These are phyloP conservation scores for Datura wrightii DNA, from an alignment of 257 asterid genomes.

Conservation along the genomic window DNA sequence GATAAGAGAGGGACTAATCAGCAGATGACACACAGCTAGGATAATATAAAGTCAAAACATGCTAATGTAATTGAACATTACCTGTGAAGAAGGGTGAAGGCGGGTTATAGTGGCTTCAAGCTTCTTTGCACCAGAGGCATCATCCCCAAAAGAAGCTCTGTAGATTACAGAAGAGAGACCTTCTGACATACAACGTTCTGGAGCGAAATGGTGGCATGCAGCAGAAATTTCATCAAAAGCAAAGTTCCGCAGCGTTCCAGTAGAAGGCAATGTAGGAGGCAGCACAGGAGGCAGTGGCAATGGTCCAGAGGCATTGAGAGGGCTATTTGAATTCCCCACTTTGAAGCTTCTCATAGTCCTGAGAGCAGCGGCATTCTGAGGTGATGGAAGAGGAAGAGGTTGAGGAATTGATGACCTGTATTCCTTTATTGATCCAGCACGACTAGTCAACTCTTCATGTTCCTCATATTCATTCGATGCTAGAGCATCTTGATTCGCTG, in stretches of 20 bases:
- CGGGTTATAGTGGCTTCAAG: conserved; percentile 84
- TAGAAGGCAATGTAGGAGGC: conserved; percentile 53
- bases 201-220: conserved; percentile 92
- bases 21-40: neutral
- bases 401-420: conserved; percentile 70
- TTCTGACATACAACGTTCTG: conserved; percentile 86
- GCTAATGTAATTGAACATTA: conserved; percentile 35
- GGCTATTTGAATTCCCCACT: conserved; percentile 61
- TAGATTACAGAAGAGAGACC: conserved; percentile 85
- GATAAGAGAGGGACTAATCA: neutral
- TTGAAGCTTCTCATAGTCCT: conserved; percentile 73
- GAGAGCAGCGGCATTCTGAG: conserved; percentile 54
- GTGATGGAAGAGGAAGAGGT: conserved; percentile 94
- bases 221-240: conserved; percentile 78
- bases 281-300: conserved; percentile 79
- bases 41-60: conserved; percentile 4
- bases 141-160: conserved; percentile 82
- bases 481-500: conserved; percentile 64
- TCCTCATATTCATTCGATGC: conserved; percentile 63
- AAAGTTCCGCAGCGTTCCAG: conserved; percentile 62
- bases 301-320: conserved; percentile 82
- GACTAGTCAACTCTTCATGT: conserved; percentile 66
- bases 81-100: conserved; percentile 83
- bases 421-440: conserved; percentile 71
- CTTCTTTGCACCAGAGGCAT: conserved; percentile 60